Base-by-base conservation (phyloP, 2,329 filamentous ascomycete genomes). In the Drechslerella stenobrocha region DNA sequence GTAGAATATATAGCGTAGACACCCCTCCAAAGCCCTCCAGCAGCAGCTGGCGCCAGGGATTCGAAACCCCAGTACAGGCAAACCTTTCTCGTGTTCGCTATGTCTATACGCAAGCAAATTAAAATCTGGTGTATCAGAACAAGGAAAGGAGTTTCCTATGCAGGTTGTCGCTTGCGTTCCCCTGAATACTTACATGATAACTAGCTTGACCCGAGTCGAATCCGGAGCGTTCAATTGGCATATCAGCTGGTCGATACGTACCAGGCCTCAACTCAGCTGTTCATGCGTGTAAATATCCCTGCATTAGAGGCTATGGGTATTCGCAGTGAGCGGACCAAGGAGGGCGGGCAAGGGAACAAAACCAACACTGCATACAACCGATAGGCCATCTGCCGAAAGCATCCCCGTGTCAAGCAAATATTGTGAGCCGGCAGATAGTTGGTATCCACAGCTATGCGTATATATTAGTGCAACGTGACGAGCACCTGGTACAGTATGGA, bases 241-340 rank as follows among this genome's bases (percentile, higher is more conserved):
- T n/a, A n/a, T 30, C 28, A 30, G 28, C 28, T 30, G 37, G n/a
- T 42, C 15, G 13, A 37, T 37, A 15, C 13, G 3, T 11, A 18
- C 18, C 7, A 7, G 22, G 37, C 15, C 37, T 13, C 28, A 3
- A 13, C 15, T 42, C 37, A 42, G 37, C 37, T 20, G 15, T 4
- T 18, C 37, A 18, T 20, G 9, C 22, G 15, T 18, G n/a, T 55
- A 23, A 40, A 46, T 24, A 22, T 13, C 9, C 28, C 24, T 23
- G 34, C 58, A 60, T 60, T 56, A 60, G 42, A 60, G 55, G 55
- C 59, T 37, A 59, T 55, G 61, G 63, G 55, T 23, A 18, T 67
- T 67, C 63, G 63, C 63, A n/a, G 34, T 46, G 44, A 32, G 63
- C 63, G 55, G 63, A 37, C 52, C 2, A n/a, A 9, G 5, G 44